These are phyloP conservation scores for Asterionellopsis glacialis DNA, from an alignment of 108 stramenopile species.

Conservation along the genomic window DNA sequence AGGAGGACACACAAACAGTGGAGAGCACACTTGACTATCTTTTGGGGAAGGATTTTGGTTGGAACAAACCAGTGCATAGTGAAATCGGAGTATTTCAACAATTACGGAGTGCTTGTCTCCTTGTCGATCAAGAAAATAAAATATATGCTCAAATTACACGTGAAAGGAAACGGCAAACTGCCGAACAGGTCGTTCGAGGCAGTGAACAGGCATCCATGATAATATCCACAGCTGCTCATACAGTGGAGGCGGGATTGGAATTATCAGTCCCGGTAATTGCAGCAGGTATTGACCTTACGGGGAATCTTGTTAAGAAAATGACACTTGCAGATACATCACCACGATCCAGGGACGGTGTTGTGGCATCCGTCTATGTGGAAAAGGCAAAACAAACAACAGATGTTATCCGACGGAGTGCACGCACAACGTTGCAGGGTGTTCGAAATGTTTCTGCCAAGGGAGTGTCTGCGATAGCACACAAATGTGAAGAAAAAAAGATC, in stretches of 20 bases:
- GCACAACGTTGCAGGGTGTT: conserved; percentile 7
- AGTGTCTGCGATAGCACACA: conserved; percentile 12
- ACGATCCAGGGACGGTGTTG: conserved; percentile 16
- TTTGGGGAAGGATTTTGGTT: background rate
- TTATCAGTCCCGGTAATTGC: conserved; percentile 9
- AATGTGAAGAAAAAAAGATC: conserved; percentile 13
- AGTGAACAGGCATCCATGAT: conserved; percentile 19
- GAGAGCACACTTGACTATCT: conserved; percentile 5
- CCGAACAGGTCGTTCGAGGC: conserved; percentile 13
- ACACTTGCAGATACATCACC: conserved; percentile 2
- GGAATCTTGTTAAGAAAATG: conserved; percentile 14
- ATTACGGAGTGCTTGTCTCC: conserved; percentile 16
- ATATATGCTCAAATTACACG: background rate
- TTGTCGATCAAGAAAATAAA: too few species aligned
- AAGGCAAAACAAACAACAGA: conserved; percentile 21
- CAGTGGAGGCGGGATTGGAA: conserved; percentile 26
- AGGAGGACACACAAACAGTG: background rate
- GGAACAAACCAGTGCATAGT: background rate
- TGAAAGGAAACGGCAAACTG: conserved; percentile 9
- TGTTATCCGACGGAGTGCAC: conserved; percentile 10
- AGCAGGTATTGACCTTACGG: conserved; percentile 14
- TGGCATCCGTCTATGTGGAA: conserved; percentile 17
- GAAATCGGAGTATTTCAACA: conserved; percentile 18
- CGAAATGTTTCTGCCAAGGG: conserved; percentile 16
- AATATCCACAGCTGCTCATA: conserved; percentile 25